Base-by-base conservation (phyloP, 805 yeast genomes). In the Maudiozyma barnettii region DNA sequence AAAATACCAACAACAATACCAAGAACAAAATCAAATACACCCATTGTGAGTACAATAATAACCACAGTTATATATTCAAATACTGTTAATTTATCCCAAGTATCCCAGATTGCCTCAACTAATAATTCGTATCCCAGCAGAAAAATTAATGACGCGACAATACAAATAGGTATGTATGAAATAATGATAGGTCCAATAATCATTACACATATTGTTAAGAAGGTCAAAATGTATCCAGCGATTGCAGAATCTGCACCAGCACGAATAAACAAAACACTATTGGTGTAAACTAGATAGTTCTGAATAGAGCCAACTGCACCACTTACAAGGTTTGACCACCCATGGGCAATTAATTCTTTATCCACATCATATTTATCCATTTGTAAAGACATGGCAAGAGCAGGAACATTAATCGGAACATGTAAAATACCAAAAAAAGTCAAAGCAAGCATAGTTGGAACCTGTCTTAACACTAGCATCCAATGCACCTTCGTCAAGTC, bases 361-460 rank as follows among this genome's bases (percentile, higher is more conserved):
- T 93, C 95, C 38, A 93, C 95, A 61, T 90, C 95, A 54, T 85
- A 78, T 41, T 73, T 68, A 64, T 85, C 93, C 76, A 85, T 82
- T 3, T 87, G 86, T 1, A 87, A 76, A 5, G 95, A 84, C 16
- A 90, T 93, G 0, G 98, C 97, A 42, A 93, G 72, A 0, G 99
- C 98, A 1, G 99, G 99, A 13, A 93, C 97, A 62, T 93, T 93
- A 50, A 93, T 93, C 4, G 99, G 99, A 10, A 93, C 99, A 58
- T 93, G 99, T 47, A 93, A 69, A 37, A 93, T 84, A 12, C 99
- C 99, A 59, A 93, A 93, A 61, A 93, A 93, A 0, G 98, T 90
- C 53, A 93, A 71, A 0, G 99, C 99, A 47, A 91, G 68, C 96
- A 93, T 93, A 2, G 95, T 84, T 5, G 99, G 99, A 18, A 89